Evolutionary conservation across 495 filamentous ascomycete species (phyloP).

Genomic region (Xylaria bambusicola): DNA sequence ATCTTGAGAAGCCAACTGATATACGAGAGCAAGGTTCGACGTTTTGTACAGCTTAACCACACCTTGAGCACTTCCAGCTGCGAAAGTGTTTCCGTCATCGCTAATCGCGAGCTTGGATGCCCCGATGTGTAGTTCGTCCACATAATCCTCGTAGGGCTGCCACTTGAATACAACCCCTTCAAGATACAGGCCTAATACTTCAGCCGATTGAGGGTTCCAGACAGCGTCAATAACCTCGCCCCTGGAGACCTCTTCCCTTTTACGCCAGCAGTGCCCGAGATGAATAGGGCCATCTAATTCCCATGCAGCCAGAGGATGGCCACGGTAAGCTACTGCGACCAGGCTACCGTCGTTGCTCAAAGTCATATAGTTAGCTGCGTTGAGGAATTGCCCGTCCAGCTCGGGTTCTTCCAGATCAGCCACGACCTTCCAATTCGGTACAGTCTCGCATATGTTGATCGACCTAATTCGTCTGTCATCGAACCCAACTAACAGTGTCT

Average conservation of each 20-base stretch:
- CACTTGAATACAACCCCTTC: conserved; percentile 15
- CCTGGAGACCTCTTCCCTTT: background rate
- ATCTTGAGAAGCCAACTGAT: conserved; percentile 10
- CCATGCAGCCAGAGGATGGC: conserved; percentile 17
- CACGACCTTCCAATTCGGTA: background rate
- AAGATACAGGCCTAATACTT: conserved; percentile 13
- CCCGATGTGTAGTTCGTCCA: conserved; percentile 1
- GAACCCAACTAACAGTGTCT: background rate
- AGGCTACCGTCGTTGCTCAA: conserved; percentile 21
- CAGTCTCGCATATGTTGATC: background rate
- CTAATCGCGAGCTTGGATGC: conserved; percentile 17
- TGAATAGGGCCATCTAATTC: conserved; percentile 5
- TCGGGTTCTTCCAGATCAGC: background rate
- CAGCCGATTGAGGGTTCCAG: conserved; percentile 13
- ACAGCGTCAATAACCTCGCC: background rate
- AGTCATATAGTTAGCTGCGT: background rate
- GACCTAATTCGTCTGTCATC: background rate
- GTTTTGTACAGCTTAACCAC: conserved; percentile 28
- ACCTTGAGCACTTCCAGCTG: conserved; percentile 2
- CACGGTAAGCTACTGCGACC: conserved; percentile 18
- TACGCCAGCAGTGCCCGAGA: background rate
- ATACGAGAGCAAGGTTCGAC: conserved; percentile 7
- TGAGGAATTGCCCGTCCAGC: background rate
- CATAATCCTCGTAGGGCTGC: conserved; percentile 17
- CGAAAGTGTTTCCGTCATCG: background rate